Evolutionary conservation across 2,329 filamentous ascomycete genomes (phyloP).

Genomic region (Fusarium cicatricum): DNA sequence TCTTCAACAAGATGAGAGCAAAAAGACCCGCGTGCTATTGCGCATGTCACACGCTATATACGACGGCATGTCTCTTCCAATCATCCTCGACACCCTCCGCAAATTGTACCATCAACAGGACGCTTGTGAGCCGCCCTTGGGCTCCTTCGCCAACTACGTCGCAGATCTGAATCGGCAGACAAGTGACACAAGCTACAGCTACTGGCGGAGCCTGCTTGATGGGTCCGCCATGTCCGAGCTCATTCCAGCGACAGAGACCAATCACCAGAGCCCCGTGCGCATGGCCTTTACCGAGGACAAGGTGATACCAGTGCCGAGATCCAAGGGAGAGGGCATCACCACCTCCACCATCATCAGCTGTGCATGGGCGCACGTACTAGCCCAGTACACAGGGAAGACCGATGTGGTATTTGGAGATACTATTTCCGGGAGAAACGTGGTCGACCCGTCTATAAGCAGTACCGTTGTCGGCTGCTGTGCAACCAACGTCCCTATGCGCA

Average conservation of each 20-base stretch:
- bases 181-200: background rate
- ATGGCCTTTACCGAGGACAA: background rate
- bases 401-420: constrained; percentile 1
- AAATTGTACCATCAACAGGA: background rate
- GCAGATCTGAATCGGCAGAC: constrained; percentile 1
- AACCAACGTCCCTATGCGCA: background rate
- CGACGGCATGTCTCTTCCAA: background rate
- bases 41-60: background rate
- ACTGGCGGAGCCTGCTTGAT: background rate
- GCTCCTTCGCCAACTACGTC: background rate
- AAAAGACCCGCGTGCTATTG: background rate
- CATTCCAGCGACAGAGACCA: background rate
- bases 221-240: background rate
- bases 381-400: background rate
- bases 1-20: background rate
- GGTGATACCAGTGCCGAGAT: background rate
- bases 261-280: background rate
- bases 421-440: background rate
- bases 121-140: background rate
- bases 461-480: background rate
- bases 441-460: background rate
- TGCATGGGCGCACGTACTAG: constrained; percentile 7
- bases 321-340: background rate
- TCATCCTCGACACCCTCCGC: background rate
- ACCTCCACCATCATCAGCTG: constrained; percentile 3